Evolutionary conservation across 2,329 filamentous ascomycete genomes (phyloP), one percentile per base, ranked within the genome.

Genomic region (Coniochaeta hoffmannii): DNA sequence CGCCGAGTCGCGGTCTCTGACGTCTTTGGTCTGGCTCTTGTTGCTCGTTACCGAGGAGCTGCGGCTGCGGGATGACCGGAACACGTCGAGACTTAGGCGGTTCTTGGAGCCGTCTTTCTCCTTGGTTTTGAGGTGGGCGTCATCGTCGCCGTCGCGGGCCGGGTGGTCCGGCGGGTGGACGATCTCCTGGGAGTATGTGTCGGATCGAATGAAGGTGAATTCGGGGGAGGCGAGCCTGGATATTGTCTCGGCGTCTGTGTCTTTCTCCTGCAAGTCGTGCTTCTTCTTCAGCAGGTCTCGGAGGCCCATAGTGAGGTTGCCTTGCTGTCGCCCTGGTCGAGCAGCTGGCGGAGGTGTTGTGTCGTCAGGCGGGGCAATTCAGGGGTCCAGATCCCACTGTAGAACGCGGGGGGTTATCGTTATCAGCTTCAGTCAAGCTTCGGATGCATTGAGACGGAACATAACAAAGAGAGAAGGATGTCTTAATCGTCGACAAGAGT

Each of bases 161-260:
- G 60, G 65, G 60, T 63, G 66, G 63, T 60, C 68, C 7, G 90
- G 88, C 11, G 89, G 88, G 55, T 83, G 77, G 68, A 96, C 89
- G 61, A 87, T 75, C 69, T 97, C 90, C 67, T 91, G 82, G 1
- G 86, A 85, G 61, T 85, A 73, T 1, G 92, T 96, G 66, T 96
- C 93, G 61, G 89, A 87, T 59, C 91, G 87, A 65, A 94, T 80
- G 73, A 97, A 90, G 60, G 80, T 90, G 74, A 97, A 90, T 62
- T 89, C 85, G 56, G 87, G 85, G 1, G 76, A 68, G 53, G 67
- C 66, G 38, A 74, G 67, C 55, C 63, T 68, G 46, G 68, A 62
- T 53, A 71, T 64, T 19, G 72, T 69, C 58, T 71, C 68, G 58
- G 70, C 63, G 58, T 73, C 68, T 58, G 66, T 63, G 36, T 67